phyloP scores from a whole-genome alignment of 331 rosid species.

The Stylosanthes scabra region DNA sequence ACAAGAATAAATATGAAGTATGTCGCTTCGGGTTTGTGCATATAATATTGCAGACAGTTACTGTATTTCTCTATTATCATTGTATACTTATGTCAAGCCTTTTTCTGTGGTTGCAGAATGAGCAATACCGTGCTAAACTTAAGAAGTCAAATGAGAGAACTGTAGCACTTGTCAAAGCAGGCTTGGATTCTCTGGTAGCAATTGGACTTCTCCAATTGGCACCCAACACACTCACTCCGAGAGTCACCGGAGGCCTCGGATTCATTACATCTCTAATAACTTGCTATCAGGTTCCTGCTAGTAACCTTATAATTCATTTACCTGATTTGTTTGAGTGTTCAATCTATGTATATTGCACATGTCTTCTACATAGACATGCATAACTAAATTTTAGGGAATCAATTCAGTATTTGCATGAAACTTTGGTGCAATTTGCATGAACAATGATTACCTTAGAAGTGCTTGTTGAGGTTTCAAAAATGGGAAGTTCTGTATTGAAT shows the following conservation, averaged over 20 bases:
- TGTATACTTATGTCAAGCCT: background rate
- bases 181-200: conserved; percentile 82
- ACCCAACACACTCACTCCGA: conserved; percentile 85
- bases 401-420: background rate
- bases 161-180: conserved; percentile 80
- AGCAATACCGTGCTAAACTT: conserved; percentile 73
- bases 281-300: conserved; percentile 80
- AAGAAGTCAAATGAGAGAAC: conserved; percentile 82
- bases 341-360: background rate
- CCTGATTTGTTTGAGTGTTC: background rate
- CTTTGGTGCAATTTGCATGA: background rate
- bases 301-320: background rate
- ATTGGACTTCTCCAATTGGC: conserved; percentile 91
- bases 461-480: conserved; percentile 7
- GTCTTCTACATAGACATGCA: background rate
- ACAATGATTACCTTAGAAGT: conserved; percentile 12
- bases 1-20: conserved; percentile 68
- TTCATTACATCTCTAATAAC: conserved; percentile 80
- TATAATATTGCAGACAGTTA: background rate
- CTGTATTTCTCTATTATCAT: conserved; percentile 13
- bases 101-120: conserved; percentile 61
- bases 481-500: conserved; percentile 48
- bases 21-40: conserved; percentile 32
- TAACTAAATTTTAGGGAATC: background rate
- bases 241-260: conserved; percentile 94